A percentile compares a stretch with the other conserved stretches of the same genome.
Evolutionary conservation across 1,139 yeast species (phyloP).

Genomic region (Suhomyces atakaporum): DNA sequence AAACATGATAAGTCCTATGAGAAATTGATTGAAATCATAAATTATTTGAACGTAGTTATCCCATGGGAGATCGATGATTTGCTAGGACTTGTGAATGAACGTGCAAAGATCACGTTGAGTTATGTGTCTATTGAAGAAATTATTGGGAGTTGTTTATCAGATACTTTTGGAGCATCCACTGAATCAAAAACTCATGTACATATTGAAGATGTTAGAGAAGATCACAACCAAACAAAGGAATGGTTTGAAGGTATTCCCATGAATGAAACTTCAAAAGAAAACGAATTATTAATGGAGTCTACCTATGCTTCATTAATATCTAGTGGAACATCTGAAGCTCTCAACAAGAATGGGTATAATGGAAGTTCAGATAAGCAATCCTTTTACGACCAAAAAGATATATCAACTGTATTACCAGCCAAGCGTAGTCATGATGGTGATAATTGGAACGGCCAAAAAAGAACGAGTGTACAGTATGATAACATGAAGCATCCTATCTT

Average conservation of each 20-base stretch:
- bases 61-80: slow-evolving; percentile 63
- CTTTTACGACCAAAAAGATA: background rate
- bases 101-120: slow-evolving; percentile 53
- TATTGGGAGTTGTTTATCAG: slow-evolving; percentile 62
- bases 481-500: slow-evolving; percentile 2
- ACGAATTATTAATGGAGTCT: slow-evolving; percentile 4
- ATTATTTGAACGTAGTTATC: slow-evolving; percentile 46
- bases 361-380: background rate
- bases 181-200: slow-evolving; percentile 5
- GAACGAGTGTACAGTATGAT: background rate
- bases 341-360: background rate
- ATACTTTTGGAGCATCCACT: slow-evolving; percentile 18
- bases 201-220: slow-evolving; percentile 6
- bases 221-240: slow-evolving; percentile 2
- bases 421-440: slow-evolving; percentile 3
- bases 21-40: slow-evolving; percentile 45
- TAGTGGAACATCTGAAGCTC: background rate
- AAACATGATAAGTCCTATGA: slow-evolving; percentile 31
- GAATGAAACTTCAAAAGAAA: background rate
- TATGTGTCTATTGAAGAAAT: slow-evolving; percentile 66
- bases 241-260: slow-evolving; percentile 8
- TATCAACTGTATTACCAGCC: background rate
- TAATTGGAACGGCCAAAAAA: slow-evolving; percentile 5
- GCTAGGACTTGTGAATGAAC: slow-evolving; percentile 58
- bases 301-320: slow-evolving; percentile 3